These are phyloP conservation scores for Populus nigra DNA, from an alignment of 345 rosid genomes.

Conservation along the genomic window DNA sequence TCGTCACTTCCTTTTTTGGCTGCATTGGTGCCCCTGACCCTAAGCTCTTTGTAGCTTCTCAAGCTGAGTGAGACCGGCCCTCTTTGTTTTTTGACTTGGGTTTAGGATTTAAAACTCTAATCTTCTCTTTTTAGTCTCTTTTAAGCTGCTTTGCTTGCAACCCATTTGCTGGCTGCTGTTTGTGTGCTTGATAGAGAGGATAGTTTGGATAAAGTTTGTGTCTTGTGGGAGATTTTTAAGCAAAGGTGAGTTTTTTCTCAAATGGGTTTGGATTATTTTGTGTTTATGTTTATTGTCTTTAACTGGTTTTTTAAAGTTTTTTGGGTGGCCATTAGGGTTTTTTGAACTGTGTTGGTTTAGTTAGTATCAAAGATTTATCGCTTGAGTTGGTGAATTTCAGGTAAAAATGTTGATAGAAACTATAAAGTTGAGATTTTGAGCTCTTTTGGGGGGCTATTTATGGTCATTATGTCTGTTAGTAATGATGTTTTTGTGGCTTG, in stretches of 20 bases:
- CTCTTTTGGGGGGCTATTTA: slow-evolving; percentile 12
- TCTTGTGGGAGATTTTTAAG: background rate
- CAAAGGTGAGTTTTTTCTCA: background rate
- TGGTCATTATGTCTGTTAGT: slow-evolving; percentile 54
- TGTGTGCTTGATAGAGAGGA: background rate
- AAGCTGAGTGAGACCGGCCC: background rate
- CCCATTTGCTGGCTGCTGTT: background rate
- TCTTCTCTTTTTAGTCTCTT: background rate
- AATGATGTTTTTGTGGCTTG: slow-evolving; percentile 75
- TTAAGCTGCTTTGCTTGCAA: background rate
- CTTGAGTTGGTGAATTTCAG: background rate
- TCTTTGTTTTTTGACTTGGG: background rate
- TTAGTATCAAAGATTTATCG: background rate
- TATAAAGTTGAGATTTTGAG: background rate
- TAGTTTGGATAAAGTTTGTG: background rate
- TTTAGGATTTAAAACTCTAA: background rate
- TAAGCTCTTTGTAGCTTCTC: background rate
- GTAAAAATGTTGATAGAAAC: background rate
- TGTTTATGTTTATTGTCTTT: background rate
- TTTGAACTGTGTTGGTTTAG: background rate
- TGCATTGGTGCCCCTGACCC: background rate
- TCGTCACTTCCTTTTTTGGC: background rate
- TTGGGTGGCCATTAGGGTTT: background rate
- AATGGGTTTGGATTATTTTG: background rate
- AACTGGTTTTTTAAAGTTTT: background rate